Conservation (phyloP, 768 basidiomycete species). For the Tricholoma bakamatsutake region DNA sequence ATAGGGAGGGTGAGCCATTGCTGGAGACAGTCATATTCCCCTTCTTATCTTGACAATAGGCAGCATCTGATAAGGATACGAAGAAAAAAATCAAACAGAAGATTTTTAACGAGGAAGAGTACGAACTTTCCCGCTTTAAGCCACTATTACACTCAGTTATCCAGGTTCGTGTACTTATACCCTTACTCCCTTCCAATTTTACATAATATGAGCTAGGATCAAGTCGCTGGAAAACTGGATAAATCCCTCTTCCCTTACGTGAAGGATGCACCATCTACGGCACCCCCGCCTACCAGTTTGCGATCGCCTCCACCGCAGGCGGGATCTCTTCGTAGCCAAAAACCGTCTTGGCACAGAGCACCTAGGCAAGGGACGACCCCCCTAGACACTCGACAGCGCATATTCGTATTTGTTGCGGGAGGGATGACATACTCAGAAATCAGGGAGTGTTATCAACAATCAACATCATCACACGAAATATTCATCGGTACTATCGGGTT, state of each 20-base stretch:
- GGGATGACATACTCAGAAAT: slow-evolving; percentile 97
- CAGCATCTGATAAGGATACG: slow-evolving; percentile 67
- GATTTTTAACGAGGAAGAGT: slow-evolving; percentile 77
- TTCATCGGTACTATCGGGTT: slow-evolving; percentile 67
- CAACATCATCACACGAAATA: slow-evolving; percentile 72
- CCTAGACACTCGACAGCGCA: slow-evolving; percentile 59
- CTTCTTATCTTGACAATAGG: slow-evolving; percentile 32
- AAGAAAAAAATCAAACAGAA: slow-evolving; percentile 83
- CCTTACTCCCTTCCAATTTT: not conserved
- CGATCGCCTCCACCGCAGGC: slow-evolving; percentile 49
- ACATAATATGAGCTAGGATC: slow-evolving; percentile 52
- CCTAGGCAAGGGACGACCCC: slow-evolving; percentile 45
- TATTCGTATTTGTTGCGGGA: slow-evolving; percentile 89
- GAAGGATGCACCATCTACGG: slow-evolving; percentile 63
- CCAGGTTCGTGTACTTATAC: slow-evolving; percentile 47
- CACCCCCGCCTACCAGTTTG: slow-evolving; percentile 39
- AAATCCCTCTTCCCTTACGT: slow-evolving; percentile 83
- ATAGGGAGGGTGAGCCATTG: slow-evolving; percentile 64
- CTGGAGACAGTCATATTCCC: not conserved
- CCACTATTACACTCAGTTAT: slow-evolving; percentile 76
- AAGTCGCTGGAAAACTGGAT: slow-evolving; percentile 74
- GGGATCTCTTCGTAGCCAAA: slow-evolving; percentile 81
- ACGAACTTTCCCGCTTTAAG: slow-evolving; percentile 92
- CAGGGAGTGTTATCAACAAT: slow-evolving; percentile 79
- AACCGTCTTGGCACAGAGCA: slow-evolving; percentile 85